Evolutionary conservation across 768 basidiomycete genomes (phyloP), one percentile per base, ranked within the genome.

Genomic region (Phylloporus sp.): DNA sequence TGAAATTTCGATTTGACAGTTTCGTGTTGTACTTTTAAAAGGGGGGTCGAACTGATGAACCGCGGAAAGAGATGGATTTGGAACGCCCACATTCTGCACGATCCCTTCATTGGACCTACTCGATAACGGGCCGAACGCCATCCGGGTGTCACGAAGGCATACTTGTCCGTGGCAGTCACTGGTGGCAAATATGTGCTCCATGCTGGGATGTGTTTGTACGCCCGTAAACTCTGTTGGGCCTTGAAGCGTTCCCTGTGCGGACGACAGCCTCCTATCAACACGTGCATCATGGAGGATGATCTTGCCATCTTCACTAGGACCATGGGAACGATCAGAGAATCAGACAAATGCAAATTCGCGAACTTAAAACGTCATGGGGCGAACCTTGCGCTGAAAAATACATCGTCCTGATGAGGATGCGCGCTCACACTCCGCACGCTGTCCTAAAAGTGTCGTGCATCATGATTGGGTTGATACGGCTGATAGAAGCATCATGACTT

Each of bases 381-480:
- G 42, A 57, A 81, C 86, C 84, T 79, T n/a, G 77, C 84, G 52
- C 78, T 85, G 49, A 90, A 56, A 51, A 84, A 81, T 1, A 87
- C 49, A 20, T 85, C 80, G 22, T 90, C 86, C 33, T 80, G 74
- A 29, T 65, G 65, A n/a, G 84, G 77, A 58, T 87, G 85, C 33
- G 81, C 79, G 7, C 81, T 71, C 34, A 90, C 68, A 15, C 69
- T 76, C 36, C 86, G 78, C 46, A 90, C 76, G 50, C 71, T 81
- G 10, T 78, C 82, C 87, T 90, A 53, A 59, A 61, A 39, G 31
- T 26, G 34, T 52, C 21, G 24, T 35, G 31, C 31, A 35, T 62
- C 20, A 43, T 48, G 38, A 52, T 50, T 50, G 43, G 44, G 50
- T 31, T 42, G 45, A 48, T 45, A 50, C 21, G 38, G 41, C 31